Conservation (phyloP, 2,329 filamentous ascomycete genomes). For the Hortaea sp. region DNA sequence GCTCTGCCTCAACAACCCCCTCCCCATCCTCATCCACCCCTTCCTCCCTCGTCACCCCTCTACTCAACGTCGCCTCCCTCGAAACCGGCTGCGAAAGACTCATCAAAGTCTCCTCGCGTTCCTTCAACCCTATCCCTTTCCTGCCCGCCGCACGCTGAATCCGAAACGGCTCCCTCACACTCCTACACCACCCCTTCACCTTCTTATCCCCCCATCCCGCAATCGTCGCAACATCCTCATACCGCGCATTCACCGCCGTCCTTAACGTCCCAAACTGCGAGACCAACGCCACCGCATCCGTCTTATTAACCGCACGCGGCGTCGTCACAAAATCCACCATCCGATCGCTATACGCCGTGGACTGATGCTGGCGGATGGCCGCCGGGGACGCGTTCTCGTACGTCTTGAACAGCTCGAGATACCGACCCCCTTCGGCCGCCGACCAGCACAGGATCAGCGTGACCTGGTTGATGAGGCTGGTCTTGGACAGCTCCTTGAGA, state of each 20-base stretch:
- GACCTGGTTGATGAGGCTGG: slow-evolving; percentile 81
- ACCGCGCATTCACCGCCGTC: slow-evolving; percentile 75
- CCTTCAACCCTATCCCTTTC: slow-evolving; percentile 20
- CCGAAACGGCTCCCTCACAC: slow-evolving; percentile 77
- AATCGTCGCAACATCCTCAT: slow-evolving; percentile 76
- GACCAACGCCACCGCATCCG: slow-evolving; percentile 81
- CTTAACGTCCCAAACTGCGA: slow-evolving; percentile 84
- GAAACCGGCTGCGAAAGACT: slow-evolving; percentile 13
- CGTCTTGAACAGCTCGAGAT: slow-evolving; percentile 89
- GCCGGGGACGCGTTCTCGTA: slow-evolving; percentile 78
- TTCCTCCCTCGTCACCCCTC: slow-evolving; percentile 17
- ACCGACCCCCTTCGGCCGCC: slow-evolving; percentile 82
- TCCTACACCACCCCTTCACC: slow-evolving; percentile 72
- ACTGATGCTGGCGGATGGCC: slow-evolving; percentile 77
- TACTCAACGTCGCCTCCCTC: slow-evolving; percentile 14
- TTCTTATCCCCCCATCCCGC: slow-evolving; percentile 94
- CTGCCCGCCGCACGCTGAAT: slow-evolving; percentile 58
- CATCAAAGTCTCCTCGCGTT: slow-evolving; percentile 21
- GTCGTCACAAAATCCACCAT: slow-evolving; percentile 89
- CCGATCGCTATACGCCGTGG: slow-evolving; percentile 72
- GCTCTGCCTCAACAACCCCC: slow-evolving; percentile 1
- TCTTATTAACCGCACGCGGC: slow-evolving; percentile 84
- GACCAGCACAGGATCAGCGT: slow-evolving; percentile 93
- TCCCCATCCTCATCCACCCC: neutral
- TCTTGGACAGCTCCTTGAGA: slow-evolving; percentile 83